Base-by-base conservation (phyloP, 140 eudicot species). In the Flaveria floridana region DNA sequence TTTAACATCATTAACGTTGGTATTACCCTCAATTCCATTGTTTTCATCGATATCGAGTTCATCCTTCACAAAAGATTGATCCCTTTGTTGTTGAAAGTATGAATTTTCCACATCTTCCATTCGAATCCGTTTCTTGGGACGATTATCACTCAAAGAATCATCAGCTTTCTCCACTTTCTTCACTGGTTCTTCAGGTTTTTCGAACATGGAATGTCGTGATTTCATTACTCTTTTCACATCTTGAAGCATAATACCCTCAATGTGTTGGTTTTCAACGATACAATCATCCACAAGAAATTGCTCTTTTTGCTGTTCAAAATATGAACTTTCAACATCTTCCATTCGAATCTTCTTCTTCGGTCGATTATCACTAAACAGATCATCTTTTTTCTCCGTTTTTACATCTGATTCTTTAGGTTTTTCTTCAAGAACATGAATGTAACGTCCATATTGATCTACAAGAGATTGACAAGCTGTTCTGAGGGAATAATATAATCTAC, bases 81-180 rank as follows among this genome's bases (percentile, higher is more conserved):
- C 65, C 23, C 6, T 10, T 58, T 63, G 12, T 63, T 30, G 68
- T 63, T 30, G 42, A 41, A 73, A 58, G 59, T 16, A 74, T 0
- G 48, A 68, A 20, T 14, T 21, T 47, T 68, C 80, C 15, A 80
- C 83, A 48, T 74, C 83, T 74, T 67, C 69, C 18, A 73, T 65
- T 37, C 75, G 64, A 46, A 76, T 73, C 53, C 12, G 48, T 63
- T 80, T 79, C 57, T 34, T 28, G 0, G 63, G 74, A 51, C 75
- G 69, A 73, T 23, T 26, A 41, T 6, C 21, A 69, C 21, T 58
- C 65, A 1, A 74, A 59, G 9, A 20, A 21, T 20, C 58, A 61
- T 44, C 56, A 1, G 10, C 39, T 10, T 76, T 30, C 46, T 48
- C 74, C 16, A 19, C 7, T 64, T 75, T 50, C 25, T n/a, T 23